Evolutionary conservation across 306 rosid genomes (phyloP).

Genomic region (Corylus americana): DNA sequence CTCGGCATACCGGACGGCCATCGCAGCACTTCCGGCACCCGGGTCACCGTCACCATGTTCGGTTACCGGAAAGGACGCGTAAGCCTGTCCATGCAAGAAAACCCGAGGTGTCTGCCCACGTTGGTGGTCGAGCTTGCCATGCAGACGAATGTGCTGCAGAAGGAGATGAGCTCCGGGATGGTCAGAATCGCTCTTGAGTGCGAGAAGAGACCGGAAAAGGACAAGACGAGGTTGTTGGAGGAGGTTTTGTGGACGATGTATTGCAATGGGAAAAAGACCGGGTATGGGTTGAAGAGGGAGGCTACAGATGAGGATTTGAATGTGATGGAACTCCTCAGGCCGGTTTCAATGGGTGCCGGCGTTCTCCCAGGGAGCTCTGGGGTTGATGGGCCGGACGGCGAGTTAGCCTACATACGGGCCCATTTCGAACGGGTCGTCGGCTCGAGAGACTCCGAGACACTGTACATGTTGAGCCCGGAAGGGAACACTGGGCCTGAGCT

Average conservation of each 20-base stretch:
- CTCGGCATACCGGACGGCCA: conserved; percentile 17
- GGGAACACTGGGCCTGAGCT: conserved; percentile 74
- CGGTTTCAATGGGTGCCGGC: conserved; percentile 84
- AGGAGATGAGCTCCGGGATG: conserved; percentile 71
- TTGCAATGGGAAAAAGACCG: conserved; percentile 77
- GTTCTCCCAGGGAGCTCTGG: conserved; percentile 57
- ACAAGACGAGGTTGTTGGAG: conserved; percentile 49
- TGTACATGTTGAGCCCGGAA: conserved; percentile 83
- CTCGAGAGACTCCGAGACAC: conserved; percentile 69
- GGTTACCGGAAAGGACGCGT: conserved; percentile 76
- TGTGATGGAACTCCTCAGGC: conserved; percentile 70
- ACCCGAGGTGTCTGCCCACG: conserved; percentile 48
- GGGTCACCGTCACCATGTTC: conserved; percentile 62
- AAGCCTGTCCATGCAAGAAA: conserved; percentile 64
- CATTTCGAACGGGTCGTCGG: conserved; percentile 72
- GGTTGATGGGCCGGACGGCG: conserved; percentile 47
- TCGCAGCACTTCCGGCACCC: conserved; percentile 9
- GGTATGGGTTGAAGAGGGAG: conserved; percentile 70
- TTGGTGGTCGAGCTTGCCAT: conserved; percentile 64
- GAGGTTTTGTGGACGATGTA: conserved; percentile 78
- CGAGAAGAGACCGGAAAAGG: conserved; percentile 65
- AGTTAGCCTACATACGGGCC: conserved; percentile 65
- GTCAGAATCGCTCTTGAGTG: conserved; percentile 78
- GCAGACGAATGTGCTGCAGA: conserved; percentile 60
- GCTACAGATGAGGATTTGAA: conserved; percentile 60